A percentile compares a stretch with the other conserved stretches of the same genome.
These are phyloP conservation scores for Stenocarpella maydis DNA, from an alignment of 2,329 filamentous ascomycete genomes.

Conservation along the genomic window DNA sequence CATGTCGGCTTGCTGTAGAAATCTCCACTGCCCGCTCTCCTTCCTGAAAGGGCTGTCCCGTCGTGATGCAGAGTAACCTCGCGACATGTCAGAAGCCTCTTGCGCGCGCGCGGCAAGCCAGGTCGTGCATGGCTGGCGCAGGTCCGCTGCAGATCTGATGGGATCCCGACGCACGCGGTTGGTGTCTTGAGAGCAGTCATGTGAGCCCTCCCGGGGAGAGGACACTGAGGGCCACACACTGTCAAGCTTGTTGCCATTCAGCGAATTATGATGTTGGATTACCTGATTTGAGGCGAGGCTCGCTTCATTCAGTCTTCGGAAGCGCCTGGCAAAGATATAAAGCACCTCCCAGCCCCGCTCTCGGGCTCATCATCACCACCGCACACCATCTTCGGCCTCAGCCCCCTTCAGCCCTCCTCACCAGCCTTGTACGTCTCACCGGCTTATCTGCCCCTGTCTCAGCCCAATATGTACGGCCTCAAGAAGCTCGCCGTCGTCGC, in stretches of 20 bases:
- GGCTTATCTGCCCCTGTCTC: not conserved
- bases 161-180: not conserved
- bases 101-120: constrained; percentile 1
- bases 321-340: not conserved
- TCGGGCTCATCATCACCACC: not conserved
- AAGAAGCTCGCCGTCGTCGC: constrained; percentile 21
- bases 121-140: not conserved
- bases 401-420: constrained; percentile 13
- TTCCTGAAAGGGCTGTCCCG: constrained; percentile 9
- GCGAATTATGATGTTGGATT: constrained; percentile 7
- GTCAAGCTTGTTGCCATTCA: not conserved
- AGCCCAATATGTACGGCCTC: constrained; percentile 14
- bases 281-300: constrained; percentile 9
- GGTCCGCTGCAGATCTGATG: not conserved
- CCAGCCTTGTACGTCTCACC: constrained; percentile 2
- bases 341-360: not conserved
- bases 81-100: constrained; percentile 20
- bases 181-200: constrained; percentile 16
- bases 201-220: not conserved
- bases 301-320: constrained; percentile 1
- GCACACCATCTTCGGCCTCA: not conserved
- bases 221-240: not conserved
- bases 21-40: not conserved
- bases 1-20: not conserved
- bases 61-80: constrained; percentile 11